Base-by-base conservation (phyloP, 73 alveolate genomes). In the Blepharisma stoltei region DNA sequence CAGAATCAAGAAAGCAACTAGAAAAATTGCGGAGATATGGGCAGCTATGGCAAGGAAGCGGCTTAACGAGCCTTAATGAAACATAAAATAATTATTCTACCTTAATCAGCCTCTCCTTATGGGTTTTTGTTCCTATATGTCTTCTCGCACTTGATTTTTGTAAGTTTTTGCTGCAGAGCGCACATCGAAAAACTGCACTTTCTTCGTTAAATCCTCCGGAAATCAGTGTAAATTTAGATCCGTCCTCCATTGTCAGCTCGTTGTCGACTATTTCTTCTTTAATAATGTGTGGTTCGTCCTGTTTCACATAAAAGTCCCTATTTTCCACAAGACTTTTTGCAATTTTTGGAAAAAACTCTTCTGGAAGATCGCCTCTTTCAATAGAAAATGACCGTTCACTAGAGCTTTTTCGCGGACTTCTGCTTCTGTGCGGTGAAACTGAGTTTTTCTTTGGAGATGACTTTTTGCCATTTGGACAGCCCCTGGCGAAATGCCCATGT, bases 81-180 rank as follows among this genome's bases (percentile, higher is more conserved):
- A 32, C 41, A 32, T 32, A 32, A 32, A 32, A 32, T 32, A 32
- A 52, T 52, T 52, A 52, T 52, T 52, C 32, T n/a, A 20, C 67
- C 43, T 69, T 69, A 9, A n/a, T 25, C 43, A 69, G 41, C 32
- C 4, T 46, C 14, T 69, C 79, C 43, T 69, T 38, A 43, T 69
- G 79, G 45, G 79, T 25, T 43, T 69, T 69, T 3, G 76, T 69
- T 44, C 37, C 43, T 9, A 46, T 44, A 69, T 69, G 79, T 69
- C 79, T 38, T 43, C 27, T 69, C 41, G 27, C n/a, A 43, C 79
- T 69, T 38, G 79, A 38, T 25, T 69, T 44, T 69, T 38, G 65
- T 21, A 69, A 14, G 55, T 25, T 11, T 69, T 69, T 69, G 14
- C 43, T 43, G 45, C 79, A 69, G 21, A 69, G 41, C n/a, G 14